Evolutionary conservation across 208 protist species (phyloP).

Genomic region (Balamuthia mandrillaris): DNA sequence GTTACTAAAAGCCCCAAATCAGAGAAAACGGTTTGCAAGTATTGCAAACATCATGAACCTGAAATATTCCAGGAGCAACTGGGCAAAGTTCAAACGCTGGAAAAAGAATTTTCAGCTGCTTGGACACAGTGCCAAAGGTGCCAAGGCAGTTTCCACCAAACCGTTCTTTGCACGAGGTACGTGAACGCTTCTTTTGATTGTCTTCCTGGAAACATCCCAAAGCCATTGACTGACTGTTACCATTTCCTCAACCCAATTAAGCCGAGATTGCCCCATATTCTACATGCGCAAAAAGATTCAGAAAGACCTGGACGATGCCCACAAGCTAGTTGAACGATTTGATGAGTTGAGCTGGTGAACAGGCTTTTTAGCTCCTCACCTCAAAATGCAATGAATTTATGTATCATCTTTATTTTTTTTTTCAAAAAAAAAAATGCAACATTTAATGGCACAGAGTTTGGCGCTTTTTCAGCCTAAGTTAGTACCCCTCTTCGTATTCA

Average conservation of each 20-base stretch:
- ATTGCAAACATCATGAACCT: conserved; percentile 81
- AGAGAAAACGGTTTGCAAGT: conserved; percentile 81
- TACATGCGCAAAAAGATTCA: conserved; percentile 99
- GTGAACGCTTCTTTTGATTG: background rate
- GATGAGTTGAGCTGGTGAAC: conserved; percentile 81
- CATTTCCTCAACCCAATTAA: conserved; percentile 49
- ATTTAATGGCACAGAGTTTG: too few species aligned
- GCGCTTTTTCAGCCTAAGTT: too few species aligned
- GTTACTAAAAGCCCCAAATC: conserved; percentile 2
- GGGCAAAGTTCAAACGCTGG: conserved; percentile 85
- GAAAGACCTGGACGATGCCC: conserved; percentile 93
- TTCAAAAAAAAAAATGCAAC: too few species aligned
- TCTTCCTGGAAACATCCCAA: background rate
- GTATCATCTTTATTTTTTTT: too few species aligned
- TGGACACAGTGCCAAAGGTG: conserved; percentile 99
- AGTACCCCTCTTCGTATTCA: too few species aligned
- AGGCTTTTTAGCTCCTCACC: background rate
- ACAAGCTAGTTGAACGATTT: conserved; percentile 90
- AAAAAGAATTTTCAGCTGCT: conserved; percentile 90
- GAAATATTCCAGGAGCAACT: conserved; percentile 90
- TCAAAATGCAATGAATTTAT: too few species aligned
- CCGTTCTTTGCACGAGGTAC: conserved; percentile 84
- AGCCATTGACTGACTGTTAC: background rate
- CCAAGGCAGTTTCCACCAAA: conserved; percentile 93
- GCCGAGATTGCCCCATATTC: conserved; percentile 98